A percentile compares a stretch with the other conserved stretches of the same genome.
Evolutionary conservation across 805 yeast species (phyloP).

Genomic region (Candida lessepsii): DNA sequence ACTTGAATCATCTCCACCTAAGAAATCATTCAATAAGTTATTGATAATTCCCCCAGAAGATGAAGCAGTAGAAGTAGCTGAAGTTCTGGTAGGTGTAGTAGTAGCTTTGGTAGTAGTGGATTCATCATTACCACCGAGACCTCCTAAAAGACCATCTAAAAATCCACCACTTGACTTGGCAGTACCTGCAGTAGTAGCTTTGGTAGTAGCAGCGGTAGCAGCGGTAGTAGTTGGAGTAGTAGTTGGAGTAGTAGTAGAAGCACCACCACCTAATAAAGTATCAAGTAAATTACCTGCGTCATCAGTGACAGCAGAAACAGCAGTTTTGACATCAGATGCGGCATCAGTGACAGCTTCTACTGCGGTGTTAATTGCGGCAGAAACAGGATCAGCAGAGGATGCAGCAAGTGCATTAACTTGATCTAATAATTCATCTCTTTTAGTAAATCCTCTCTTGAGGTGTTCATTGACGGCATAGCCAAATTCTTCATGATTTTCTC

Average conservation of each 20-base stretch:
- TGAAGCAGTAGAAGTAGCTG: slow-evolving; percentile 13
- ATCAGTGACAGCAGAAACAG: slow-evolving; percentile 1
- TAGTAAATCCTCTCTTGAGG: slow-evolving; percentile 15
- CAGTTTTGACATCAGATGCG: slow-evolving; percentile 4
- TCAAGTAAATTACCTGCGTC: not conserved
- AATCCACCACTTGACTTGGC: not conserved
- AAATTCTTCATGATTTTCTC: slow-evolving; percentile 17
- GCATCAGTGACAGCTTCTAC: not conserved
- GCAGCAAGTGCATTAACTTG: slow-evolving; percentile 4
- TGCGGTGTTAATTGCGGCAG: not conserved
- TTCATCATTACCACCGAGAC: slow-evolving; percentile 1
- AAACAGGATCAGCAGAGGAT: not conserved
- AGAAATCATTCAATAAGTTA: slow-evolving; percentile 12
- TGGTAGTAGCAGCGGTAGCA: slow-evolving; percentile 4
- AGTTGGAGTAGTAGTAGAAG: slow-evolving; percentile 1
- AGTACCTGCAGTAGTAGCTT: slow-evolving; percentile 3
- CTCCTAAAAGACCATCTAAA: slow-evolving; percentile 2
- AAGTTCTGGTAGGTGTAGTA: slow-evolving; percentile 8
- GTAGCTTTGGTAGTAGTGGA: slow-evolving; percentile 10
- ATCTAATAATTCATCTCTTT: slow-evolving; percentile 11
- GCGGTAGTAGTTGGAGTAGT: slow-evolving; percentile 1
- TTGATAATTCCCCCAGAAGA: slow-evolving; percentile 11
- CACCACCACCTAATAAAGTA: not conserved
- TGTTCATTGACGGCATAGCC: slow-evolving; percentile 14
- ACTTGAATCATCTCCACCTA: slow-evolving; percentile 11